Percentiles rank a stretch among this genome's conserved stretches.
Evolutionary conservation across 257 asterid species (phyloP).

Genomic region (Solanum dulcamara): DNA sequence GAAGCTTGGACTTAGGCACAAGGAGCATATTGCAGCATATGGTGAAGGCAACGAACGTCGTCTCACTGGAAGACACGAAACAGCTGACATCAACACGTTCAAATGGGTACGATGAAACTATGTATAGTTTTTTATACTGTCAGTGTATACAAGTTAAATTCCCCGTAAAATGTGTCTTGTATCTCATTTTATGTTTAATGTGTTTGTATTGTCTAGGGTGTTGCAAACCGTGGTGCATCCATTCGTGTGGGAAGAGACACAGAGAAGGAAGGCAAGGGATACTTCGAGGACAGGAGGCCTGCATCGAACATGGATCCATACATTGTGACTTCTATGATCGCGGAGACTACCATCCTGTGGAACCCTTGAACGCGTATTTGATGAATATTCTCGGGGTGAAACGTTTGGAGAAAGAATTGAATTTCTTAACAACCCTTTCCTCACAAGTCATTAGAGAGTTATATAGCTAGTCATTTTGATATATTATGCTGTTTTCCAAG

Average conservation of each 20-base stretch:
- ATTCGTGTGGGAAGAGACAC: conserved; percentile 91
- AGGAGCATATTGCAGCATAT: conserved; percentile 20
- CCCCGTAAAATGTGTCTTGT: not conserved
- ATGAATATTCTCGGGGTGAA: not conserved
- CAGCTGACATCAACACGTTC: conserved; percentile 61
- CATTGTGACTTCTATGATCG: conserved; percentile 87
- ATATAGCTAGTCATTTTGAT: not conserved
- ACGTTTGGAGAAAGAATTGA: not conserved
- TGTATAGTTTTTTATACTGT: not conserved
- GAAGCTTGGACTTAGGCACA: not conserved
- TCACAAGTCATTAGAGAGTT: not conserved
- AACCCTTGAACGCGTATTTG: conserved; percentile 11
- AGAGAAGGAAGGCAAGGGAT: conserved; percentile 85
- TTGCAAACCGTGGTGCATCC: conserved; percentile 93
- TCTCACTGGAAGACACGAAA: conserved; percentile 90
- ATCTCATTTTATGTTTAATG: not conserved
- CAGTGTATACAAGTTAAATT: not conserved
- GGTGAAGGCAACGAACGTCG: conserved; percentile 96
- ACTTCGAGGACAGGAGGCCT: conserved; percentile 96
- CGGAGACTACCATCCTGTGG: conserved; percentile 70
- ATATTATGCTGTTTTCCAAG: not conserved
- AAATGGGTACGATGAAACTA: conserved; percentile 43
- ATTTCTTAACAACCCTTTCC: not conserved
- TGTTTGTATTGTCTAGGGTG: conserved; percentile 2
- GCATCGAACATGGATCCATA: conserved; percentile 97